A percentile compares a stretch with the other conserved stretches of the same genome.
Conservation (phyloP, 2,329 filamentous ascomycete species). For the Bretziella fagacearum region DNA sequence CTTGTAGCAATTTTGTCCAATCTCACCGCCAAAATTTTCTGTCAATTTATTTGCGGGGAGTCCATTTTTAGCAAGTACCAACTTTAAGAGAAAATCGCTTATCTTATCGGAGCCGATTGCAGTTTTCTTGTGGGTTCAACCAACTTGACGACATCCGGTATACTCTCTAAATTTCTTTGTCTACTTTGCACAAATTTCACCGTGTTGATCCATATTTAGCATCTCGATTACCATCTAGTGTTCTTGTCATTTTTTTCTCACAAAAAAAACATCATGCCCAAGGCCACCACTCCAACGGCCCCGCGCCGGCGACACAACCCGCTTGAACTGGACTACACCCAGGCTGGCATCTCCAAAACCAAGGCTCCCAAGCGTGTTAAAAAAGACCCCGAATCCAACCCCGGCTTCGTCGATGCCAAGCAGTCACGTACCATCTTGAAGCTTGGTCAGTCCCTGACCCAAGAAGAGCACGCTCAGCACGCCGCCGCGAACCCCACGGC, state of each 20-base stretch:
- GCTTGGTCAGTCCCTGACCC: conserved; percentile 73
- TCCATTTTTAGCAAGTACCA: background rate
- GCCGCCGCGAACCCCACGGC: conserved; percentile 19
- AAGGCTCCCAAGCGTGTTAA: conserved; percentile 46
- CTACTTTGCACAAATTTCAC: no score
- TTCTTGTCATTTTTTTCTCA: background rate
- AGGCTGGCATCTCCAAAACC: conserved; percentile 52
- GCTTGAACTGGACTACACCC: conserved; percentile 69
- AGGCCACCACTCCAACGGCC: conserved; percentile 44
- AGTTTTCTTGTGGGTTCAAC: conserved; percentile 14
- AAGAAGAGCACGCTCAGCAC: conserved; percentile 46
- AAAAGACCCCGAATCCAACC: conserved; percentile 35
- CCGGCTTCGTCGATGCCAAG: conserved; percentile 70
- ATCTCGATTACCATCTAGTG: background rate
- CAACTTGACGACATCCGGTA: background rate
- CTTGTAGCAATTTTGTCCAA: conserved; percentile 6
- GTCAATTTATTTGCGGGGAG: conserved; percentile 9
- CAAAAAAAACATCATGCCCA: conserved; percentile 46
- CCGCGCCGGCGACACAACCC: conserved; percentile 66
- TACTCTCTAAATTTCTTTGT: background rate
- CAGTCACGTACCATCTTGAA: conserved; percentile 76
- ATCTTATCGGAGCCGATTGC: conserved; percentile 14
- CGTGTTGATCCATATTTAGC: background rate
- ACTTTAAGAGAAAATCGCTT: conserved; percentile 7
- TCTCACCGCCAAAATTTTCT: conserved; percentile 15